Evolutionary conservation across 2,329 filamentous ascomycete species (phyloP).

Genomic region (Trichoderma hamatum): DNA sequence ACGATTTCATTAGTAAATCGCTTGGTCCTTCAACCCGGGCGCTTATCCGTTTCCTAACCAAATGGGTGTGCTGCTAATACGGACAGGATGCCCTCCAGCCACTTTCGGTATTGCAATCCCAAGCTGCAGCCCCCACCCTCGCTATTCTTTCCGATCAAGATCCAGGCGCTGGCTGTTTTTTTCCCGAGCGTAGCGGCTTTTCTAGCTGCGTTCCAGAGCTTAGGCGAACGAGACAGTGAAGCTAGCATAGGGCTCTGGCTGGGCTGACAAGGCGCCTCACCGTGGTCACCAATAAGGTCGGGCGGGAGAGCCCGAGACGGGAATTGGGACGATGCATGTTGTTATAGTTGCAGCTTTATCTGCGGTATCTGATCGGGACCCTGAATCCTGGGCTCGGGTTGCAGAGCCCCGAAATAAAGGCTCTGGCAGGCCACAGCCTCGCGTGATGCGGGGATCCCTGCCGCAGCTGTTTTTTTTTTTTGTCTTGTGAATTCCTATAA

Average conservation of each 20-base stretch:
- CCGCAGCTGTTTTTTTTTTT: neutral
- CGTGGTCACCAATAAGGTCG: neutral
- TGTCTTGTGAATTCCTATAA: neutral
- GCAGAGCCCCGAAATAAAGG: constrained; percentile 10
- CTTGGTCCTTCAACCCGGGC: neutral
- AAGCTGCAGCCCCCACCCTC: constrained; percentile 25
- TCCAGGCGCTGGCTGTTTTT: constrained; percentile 13
- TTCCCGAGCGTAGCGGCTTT: constrained; percentile 21
- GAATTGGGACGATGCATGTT: neutral
- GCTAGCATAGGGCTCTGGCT: constrained; percentile 5
- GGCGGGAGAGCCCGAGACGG: constrained; percentile 11
- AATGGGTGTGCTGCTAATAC: constrained; percentile 1
- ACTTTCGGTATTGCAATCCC: constrained; percentile 27
- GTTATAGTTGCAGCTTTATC: neutral
- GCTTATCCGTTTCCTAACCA: constrained; percentile 17
- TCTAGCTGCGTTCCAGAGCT: constrained; percentile 23
- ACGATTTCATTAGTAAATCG: constrained; percentile 9
- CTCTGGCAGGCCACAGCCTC: neutral
- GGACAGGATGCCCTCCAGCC: neutral
- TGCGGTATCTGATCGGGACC: neutral
- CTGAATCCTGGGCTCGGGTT: constrained; percentile 12
- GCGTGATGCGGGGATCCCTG: neutral
- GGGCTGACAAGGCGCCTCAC: neutral
- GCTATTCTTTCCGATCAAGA: constrained; percentile 28
- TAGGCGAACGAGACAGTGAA: constrained; percentile 3